phyloP scores from a whole-genome alignment of 1,139 yeast genomes.

The Nakaseomyces nivariensis region DNA sequence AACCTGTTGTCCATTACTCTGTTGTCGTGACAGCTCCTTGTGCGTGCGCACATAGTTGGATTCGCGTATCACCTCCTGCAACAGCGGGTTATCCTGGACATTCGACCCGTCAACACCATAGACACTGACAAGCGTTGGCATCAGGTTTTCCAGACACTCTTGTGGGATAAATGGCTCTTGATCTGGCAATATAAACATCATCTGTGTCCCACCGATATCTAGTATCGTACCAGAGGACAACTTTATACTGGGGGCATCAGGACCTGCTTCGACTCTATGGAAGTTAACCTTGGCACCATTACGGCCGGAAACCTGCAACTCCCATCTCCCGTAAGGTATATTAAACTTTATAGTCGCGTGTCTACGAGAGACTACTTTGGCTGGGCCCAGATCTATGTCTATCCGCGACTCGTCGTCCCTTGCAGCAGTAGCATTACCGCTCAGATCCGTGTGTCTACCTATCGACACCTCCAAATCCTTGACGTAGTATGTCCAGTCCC shows the following conservation, averaged over 20 bases:
- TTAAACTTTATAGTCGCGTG: conserved; percentile 81
- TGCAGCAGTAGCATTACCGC: conserved; percentile 5
- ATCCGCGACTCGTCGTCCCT: conserved; percentile 27
- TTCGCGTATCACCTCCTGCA: conserved; percentile 17
- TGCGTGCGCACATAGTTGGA: conserved; percentile 9
- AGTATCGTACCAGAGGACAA: conserved; percentile 77
- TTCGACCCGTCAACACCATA: conserved; percentile 16
- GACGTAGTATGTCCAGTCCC: conserved; percentile 88
- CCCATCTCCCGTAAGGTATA: conserved; percentile 68
- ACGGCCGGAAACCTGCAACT: conserved; percentile 67
- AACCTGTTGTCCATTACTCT: conserved; percentile 14
- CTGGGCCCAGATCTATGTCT: conserved; percentile 90
- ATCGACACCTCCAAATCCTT: conserved; percentile 67
- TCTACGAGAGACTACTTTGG: conserved; percentile 81
- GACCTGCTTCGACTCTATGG: conserved; percentile 42
- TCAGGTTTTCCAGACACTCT: conserved; percentile 37
- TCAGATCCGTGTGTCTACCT: conserved; percentile 72
- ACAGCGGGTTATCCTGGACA: conserved; percentile 10
- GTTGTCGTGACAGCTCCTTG: conserved; percentile 4
- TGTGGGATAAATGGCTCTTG: conserved; percentile 61
- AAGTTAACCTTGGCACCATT: conserved; percentile 87
- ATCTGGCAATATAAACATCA: conserved; percentile 97
- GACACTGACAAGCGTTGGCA: conserved; percentile 23
- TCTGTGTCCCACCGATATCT: conserved; percentile 94
- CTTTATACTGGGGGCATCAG: conserved; percentile 37